Evolutionary conservation across 2,329 filamentous ascomycete genomes (phyloP).

Genomic region (Fusarium duplospermum): DNA sequence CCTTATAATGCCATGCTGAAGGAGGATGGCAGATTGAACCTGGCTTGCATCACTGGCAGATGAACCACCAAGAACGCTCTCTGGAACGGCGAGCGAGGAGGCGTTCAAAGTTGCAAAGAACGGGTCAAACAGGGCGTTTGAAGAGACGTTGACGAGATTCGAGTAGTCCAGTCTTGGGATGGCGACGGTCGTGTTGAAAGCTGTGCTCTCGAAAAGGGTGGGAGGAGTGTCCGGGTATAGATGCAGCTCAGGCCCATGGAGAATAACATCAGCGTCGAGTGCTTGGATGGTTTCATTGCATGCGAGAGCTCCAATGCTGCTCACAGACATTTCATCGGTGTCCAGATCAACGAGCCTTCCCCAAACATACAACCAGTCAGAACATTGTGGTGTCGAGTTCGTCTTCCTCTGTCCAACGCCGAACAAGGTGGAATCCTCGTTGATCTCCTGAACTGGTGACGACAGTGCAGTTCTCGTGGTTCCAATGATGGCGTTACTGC

Average conservation of each 20-base stretch:
- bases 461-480: conserved; percentile 13
- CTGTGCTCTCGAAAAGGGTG: conserved; percentile 38
- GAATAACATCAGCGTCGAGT: conserved; percentile 37
- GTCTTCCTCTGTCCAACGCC: conserved; percentile 36
- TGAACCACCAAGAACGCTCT: conserved; percentile 36
- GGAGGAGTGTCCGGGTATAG: conserved; percentile 48
- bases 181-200: conserved; percentile 31
- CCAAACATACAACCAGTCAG: conserved; percentile 52
- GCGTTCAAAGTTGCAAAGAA: conserved; percentile 52
- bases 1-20: conserved; percentile 52
- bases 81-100: conserved; percentile 49
- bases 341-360: conserved; percentile 44
- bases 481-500: conserved; percentile 35
- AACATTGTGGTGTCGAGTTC: conserved; percentile 42
- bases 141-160: conserved; percentile 42
- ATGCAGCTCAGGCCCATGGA: conserved; percentile 39
- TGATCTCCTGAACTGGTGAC: not conserved
- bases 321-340: conserved; percentile 42
- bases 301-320: conserved; percentile 47
- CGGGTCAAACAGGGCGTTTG: conserved; percentile 46
- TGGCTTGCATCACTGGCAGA: conserved; percentile 20
- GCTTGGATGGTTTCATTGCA: conserved; percentile 54
- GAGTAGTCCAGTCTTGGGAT: conserved; percentile 47
- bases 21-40: conserved; percentile 48
- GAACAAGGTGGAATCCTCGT: conserved; percentile 20